Base-by-base conservation (phyloP, 495 filamentous ascomycete genomes). In the Podospora australis region DNA sequence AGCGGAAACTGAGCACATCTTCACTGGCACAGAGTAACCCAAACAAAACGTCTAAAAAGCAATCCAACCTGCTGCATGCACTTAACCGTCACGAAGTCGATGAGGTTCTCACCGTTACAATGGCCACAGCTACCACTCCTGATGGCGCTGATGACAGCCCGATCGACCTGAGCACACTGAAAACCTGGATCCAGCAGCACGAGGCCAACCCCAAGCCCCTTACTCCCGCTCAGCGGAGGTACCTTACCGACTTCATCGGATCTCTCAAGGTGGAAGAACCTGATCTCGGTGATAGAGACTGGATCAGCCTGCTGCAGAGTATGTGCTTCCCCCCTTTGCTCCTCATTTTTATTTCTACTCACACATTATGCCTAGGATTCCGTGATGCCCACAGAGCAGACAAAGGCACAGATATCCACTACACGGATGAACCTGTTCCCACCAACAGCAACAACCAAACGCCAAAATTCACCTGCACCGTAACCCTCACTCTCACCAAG, bases 221-320 rank as follows among this genome's bases (percentile, higher is more conserved):
- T 17, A 64, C 67, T 11, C 54, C 60, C 2, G n/a, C 39, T 1
- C 58, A 71, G 39, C 49, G 54, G 11, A 58, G 56, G 13, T 56
- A 64, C 28, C 47, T 74, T 17, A 29, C 52, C 26, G 53, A 59
- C 1, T 60, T 75, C 20, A 56, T 56, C 25, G 22, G 39, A n/a
- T 44, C 59, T 6, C 34, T 68, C 46, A 22, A 48, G 38, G 22
- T 25, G 24, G 16, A 51, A 1, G 64, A 69, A 42, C 63, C 59
- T 6, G 52, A 60, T 0, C 1, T 68, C 4, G 59, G 35, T 0
- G 47, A 62, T 1, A 49, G 24, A 7, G 67, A 75, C 54, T 74
- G 68, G 63, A 32, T 74, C 23, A 63, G 66, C 16, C 3, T 59
- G 7, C 39, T 75, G 13, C 41, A 50, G 41, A 46, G 72, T 68